These are phyloP conservation scores for Neoboletus brunneissimus DNA, from an alignment of 768 basidiomycete genomes.

Conservation along the genomic window DNA sequence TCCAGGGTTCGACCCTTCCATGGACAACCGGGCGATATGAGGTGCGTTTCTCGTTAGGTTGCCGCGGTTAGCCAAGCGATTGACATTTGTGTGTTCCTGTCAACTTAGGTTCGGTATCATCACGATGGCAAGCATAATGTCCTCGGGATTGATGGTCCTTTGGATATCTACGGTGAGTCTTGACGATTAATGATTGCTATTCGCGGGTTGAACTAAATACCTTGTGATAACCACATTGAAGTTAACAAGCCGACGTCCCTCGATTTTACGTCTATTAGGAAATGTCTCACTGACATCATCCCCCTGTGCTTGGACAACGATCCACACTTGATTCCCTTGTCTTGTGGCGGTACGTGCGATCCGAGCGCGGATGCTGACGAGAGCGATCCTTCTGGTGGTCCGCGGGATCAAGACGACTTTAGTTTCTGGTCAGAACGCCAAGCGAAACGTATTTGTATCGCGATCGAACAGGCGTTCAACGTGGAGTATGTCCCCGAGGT, in stretches of 20 bases:
- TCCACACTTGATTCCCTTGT: conserved; percentile 72
- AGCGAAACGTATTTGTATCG: conserved; percentile 81
- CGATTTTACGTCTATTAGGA: conserved; percentile 63
- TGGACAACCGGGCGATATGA: conserved; percentile 89
- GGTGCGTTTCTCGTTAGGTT: conserved; percentile 26
- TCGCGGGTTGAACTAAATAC: background rate
- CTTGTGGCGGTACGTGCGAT: conserved; percentile 45
- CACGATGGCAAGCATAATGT: conserved; percentile 98
- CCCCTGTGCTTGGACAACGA: conserved; percentile 86
- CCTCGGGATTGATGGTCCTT: conserved; percentile 77
- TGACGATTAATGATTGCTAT: background rate
- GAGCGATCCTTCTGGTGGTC: conserved; percentile 28
- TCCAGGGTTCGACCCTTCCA: conserved; percentile 76
- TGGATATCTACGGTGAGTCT: conserved; percentile 79
- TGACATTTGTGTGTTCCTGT: conserved; percentile 2
- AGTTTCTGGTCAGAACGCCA: conserved; percentile 89
- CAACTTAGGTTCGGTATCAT: conserved; percentile 77
- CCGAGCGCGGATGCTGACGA: conserved; percentile 10
- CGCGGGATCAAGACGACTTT: conserved; percentile 87
- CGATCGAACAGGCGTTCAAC: conserved; percentile 77
- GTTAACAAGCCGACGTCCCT: conserved; percentile 66
- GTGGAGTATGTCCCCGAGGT: conserved; percentile 91
- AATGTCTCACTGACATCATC: conserved; percentile 71
- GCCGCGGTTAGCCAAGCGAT: background rate
- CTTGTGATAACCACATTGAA: conserved; percentile 29